Conservation (phyloP, 83 land plant species). For the Thuja plicata region DNA sequence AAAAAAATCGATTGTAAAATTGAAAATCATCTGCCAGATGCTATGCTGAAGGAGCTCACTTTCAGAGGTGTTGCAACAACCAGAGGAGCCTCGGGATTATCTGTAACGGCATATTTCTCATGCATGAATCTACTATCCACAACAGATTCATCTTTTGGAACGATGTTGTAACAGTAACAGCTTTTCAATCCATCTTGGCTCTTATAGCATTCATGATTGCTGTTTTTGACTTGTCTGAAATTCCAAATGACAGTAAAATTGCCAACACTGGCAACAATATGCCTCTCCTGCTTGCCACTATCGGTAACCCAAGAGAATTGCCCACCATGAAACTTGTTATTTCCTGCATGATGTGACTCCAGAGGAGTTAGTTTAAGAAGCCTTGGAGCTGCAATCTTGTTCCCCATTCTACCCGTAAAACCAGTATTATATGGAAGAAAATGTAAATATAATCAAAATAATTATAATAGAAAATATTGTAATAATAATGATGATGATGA, state of each 20-base stretch:
- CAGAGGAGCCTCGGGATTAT: constrained; percentile 87
- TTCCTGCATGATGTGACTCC: constrained; percentile 92
- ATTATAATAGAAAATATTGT: too few relatives aligned
- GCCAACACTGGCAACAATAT: constrained; percentile 94
- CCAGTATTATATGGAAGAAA: too few relatives aligned
- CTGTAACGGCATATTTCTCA: too few relatives aligned
- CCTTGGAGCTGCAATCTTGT: constrained; percentile 93
- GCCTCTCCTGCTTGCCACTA: constrained; percentile 86
- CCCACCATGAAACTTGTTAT: constrained; percentile 85
- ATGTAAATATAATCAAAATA: too few relatives aligned
- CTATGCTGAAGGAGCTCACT: constrained; percentile 83
- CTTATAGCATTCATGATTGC: constrained; percentile 85
- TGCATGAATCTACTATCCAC: constrained; percentile 98
- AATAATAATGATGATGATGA: too few relatives aligned
- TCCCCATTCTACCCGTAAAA: constrained; percentile 93
- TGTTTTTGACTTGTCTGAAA: constrained; percentile 89
- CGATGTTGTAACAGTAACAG: constrained; percentile 96
- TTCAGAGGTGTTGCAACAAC: constrained; percentile 92
- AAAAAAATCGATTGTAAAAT: too few relatives aligned
- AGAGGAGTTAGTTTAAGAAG: constrained; percentile 91
- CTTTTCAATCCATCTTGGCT: constrained; percentile 88
- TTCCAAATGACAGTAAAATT: constrained; percentile 96
- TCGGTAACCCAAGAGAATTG: constrained; percentile 99
- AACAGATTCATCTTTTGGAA: constrained; percentile 86
- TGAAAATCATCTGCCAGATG: too few relatives aligned